These are phyloP conservation scores for Papiliotrema nemorosa DNA, from an alignment of 1,284 basidiomycete species.

Conservation along the genomic window DNA sequence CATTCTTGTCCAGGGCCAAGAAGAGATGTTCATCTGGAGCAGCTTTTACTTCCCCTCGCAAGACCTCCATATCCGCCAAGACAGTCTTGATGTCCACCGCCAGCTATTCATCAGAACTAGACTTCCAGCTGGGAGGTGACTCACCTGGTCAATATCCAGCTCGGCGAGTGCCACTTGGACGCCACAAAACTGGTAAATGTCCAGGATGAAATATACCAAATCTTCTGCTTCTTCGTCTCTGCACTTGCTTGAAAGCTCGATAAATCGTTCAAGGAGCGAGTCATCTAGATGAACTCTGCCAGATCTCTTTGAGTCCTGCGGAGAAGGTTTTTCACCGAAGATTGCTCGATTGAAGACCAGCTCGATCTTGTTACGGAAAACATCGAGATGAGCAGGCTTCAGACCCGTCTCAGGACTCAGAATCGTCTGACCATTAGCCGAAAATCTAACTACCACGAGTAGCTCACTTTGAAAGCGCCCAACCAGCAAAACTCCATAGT, in stretches of 20 bases:
- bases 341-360: constrained; percentile 66
- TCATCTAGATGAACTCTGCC: constrained; percentile 61
- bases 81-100: constrained; percentile 50
- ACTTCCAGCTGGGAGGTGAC: constrained; percentile 9
- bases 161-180: constrained; percentile 85
- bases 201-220: constrained; percentile 87
- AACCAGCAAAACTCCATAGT: constrained; percentile 95
- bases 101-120: constrained; percentile 25
- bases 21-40: constrained; percentile 64
- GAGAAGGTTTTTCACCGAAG: constrained; percentile 56
- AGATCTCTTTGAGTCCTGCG: constrained; percentile 49
- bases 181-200: constrained; percentile 90
- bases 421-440: constrained; percentile 56
- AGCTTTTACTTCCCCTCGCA: constrained; percentile 9
- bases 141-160: constrained; percentile 81
- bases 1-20: constrained; percentile 83
- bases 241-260: constrained; percentile 72
- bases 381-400: constrained; percentile 53
- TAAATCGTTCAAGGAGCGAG: constrained; percentile 76
- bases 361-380: constrained; percentile 65
- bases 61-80: constrained; percentile 63
- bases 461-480: constrained; percentile 86
- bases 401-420: constrained; percentile 58
- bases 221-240: constrained; percentile 94
- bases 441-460: not conserved